Conservation (phyloP, 1,139 yeast genomes). For the Geotrichum citri-aurantii region DNA sequence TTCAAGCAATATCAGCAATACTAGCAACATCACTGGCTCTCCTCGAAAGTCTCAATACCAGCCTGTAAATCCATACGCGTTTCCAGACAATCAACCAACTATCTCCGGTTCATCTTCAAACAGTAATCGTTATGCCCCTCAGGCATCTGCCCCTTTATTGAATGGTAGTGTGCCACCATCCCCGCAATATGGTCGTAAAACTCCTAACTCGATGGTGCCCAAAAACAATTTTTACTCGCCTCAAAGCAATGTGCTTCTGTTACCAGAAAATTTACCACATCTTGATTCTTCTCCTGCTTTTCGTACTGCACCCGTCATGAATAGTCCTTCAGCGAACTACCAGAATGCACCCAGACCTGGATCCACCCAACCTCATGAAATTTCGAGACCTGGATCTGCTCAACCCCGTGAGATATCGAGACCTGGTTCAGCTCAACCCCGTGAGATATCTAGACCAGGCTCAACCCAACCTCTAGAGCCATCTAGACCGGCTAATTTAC, state of each 20-base stretch:
- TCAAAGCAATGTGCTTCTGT: neutral
- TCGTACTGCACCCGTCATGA: neutral
- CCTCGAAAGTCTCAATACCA: neutral
- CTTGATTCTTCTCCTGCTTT: neutral
- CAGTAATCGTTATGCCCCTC: constrained; percentile 7
- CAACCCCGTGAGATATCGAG: neutral
- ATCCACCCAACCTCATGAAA: neutral
- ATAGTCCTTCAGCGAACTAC: neutral
- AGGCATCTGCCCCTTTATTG: neutral
- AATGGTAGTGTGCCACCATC: neutral
- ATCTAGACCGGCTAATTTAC: neutral
- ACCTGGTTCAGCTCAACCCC: neutral
- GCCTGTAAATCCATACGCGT: neutral
- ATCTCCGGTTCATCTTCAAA: neutral
- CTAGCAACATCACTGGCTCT: constrained; percentile 1
- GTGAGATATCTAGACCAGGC: neutral
- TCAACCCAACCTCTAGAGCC: neutral
- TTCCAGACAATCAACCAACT: constrained; percentile 5
- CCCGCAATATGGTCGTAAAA: constrained; percentile 1
- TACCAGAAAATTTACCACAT: neutral
- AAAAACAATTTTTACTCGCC: neutral
- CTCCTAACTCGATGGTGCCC: neutral
- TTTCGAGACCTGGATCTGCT: constrained; percentile 1
- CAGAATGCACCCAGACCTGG: neutral
- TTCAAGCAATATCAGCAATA: neutral